phyloP scores from a whole-genome alignment of 1,139 yeast genomes.

The Hemisphaericaspora xylanilytica region DNA sequence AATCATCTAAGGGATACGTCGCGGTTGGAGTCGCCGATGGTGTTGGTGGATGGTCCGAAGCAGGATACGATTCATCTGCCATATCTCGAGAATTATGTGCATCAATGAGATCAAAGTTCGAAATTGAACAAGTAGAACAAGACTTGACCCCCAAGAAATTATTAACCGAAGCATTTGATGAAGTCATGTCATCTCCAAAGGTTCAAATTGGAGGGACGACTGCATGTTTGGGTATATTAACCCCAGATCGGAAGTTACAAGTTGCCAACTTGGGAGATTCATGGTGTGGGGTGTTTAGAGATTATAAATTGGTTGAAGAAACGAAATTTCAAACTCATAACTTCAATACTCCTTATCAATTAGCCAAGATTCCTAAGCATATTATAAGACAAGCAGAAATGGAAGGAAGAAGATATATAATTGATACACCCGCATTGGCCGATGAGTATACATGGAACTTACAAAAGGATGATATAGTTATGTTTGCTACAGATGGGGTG shows the following conservation, averaged over 20 bases:
- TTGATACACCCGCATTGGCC: conserved; percentile 52
- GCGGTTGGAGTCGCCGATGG: conserved; percentile 95
- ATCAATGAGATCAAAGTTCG: conserved; percentile 32
- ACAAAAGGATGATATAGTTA: conserved; percentile 66
- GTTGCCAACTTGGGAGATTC: conserved; percentile 92
- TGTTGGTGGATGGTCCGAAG: conserved; percentile 95
- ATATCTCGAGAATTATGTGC: conserved; percentile 68
- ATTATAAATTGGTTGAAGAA: conserved; percentile 58
- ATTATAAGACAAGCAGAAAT: conserved; percentile 54
- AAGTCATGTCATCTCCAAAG: conserved; percentile 50
- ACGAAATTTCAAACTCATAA: conserved; percentile 82
- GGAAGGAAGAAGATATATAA: conserved; percentile 60
- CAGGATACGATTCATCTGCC: conserved; percentile 86
- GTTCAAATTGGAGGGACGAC: conserved; percentile 96
- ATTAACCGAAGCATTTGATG: conserved; percentile 53
- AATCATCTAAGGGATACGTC: conserved; percentile 43
- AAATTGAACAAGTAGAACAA: conserved; percentile 11
- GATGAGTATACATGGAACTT: conserved; percentile 52
- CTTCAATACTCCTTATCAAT: conserved; percentile 89
- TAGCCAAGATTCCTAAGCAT: conserved; percentile 76
- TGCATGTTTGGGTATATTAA: conserved; percentile 77
- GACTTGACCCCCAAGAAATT: conserved; percentile 45
- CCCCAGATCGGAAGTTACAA: conserved; percentile 47
- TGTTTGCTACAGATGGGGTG: conserved; percentile 93
- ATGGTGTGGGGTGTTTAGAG: conserved; percentile 85